Conservation (phyloP, 1,139 yeast species). For the Yamadazyma sp. region DNA sequence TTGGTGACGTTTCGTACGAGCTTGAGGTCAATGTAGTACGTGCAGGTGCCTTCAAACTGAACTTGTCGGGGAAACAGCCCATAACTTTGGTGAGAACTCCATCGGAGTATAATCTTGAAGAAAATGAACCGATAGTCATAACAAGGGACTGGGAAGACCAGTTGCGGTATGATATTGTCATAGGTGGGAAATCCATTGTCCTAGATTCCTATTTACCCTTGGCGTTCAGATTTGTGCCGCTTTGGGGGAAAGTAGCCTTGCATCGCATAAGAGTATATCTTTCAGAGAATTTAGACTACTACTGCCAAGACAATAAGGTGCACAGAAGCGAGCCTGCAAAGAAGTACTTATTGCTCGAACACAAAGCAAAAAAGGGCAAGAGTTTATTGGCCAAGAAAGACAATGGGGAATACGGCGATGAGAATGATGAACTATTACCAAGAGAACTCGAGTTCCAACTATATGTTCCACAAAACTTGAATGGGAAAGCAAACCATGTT, state of each 20-base stretch:
- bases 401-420: constrained; percentile 35
- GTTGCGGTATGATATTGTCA: constrained; percentile 81
- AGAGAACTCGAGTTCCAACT: constrained; percentile 83
- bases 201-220: constrained; percentile 82
- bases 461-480: constrained; percentile 66
- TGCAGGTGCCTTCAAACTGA: constrained; percentile 81
- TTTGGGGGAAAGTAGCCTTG: constrained; percentile 77
- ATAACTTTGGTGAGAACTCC: constrained; percentile 74
- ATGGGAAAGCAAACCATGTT: constrained; percentile 39
- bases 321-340: constrained; percentile 89
- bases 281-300: constrained; percentile 89
- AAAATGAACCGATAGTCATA: constrained; percentile 90
- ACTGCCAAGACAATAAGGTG: constrained; percentile 79
- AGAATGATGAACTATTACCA: constrained; percentile 38
- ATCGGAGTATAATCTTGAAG: constrained; percentile 76
- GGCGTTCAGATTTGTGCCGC: constrained; percentile 78
- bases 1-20: constrained; percentile 73
- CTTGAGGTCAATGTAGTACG: constrained; percentile 72
- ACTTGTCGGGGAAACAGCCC: constrained; percentile 62
- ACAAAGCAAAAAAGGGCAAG: constrained; percentile 60
- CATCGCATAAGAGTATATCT: constrained; percentile 84
- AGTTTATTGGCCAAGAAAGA: constrained; percentile 33
- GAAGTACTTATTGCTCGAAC: constrained; percentile 78
- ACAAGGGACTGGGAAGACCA: constrained; percentile 93
- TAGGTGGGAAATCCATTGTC: constrained; percentile 84